Evolutionary conservation across 805 yeast species (phyloP).

Genomic region (Lipomyces orientalis): DNA sequence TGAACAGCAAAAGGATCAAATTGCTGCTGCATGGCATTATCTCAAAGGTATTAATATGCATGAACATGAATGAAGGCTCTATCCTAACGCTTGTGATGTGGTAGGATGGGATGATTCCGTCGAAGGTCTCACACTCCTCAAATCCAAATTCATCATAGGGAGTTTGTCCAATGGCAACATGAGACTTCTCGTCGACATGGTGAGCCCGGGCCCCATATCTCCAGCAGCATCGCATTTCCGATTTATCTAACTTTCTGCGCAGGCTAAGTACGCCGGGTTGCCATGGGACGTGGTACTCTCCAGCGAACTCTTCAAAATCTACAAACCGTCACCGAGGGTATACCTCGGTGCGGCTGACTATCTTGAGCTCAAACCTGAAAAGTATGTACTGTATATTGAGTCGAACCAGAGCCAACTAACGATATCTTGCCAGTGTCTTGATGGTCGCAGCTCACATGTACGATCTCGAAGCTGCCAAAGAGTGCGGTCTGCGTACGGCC

Average conservation of each 20-base stretch:
- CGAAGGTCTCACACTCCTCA: slow-evolving; percentile 27
- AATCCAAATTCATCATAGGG: slow-evolving; percentile 28
- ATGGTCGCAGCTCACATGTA: slow-evolving; percentile 37
- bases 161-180: slow-evolving; percentile 36
- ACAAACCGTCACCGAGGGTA: slow-evolving; percentile 34
- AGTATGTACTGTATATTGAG: slow-evolving; percentile 9
- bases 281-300: slow-evolving; percentile 36
- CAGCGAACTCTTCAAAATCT: slow-evolving; percentile 31
- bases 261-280: slow-evolving; percentile 35
- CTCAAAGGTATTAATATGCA: slow-evolving; percentile 17
- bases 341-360: slow-evolving; percentile 32
- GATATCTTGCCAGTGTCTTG: slow-evolving; percentile 11
- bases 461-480: slow-evolving; percentile 32
- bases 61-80: background rate
- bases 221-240: background rate
- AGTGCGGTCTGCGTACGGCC: slow-evolving; percentile 28
- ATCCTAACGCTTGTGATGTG: background rate
- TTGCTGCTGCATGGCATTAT: slow-evolving; percentile 33
- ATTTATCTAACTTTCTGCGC: background rate
- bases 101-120: slow-evolving; percentile 35
- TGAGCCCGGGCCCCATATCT: background rate
- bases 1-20: slow-evolving; percentile 23
- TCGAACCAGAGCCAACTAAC: background rate
- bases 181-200: slow-evolving; percentile 34
- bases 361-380: slow-evolving; percentile 32